These are phyloP conservation scores for Ascoidea asiatica DNA, from an alignment of 805 yeast species.

Conservation along the genomic window DNA sequence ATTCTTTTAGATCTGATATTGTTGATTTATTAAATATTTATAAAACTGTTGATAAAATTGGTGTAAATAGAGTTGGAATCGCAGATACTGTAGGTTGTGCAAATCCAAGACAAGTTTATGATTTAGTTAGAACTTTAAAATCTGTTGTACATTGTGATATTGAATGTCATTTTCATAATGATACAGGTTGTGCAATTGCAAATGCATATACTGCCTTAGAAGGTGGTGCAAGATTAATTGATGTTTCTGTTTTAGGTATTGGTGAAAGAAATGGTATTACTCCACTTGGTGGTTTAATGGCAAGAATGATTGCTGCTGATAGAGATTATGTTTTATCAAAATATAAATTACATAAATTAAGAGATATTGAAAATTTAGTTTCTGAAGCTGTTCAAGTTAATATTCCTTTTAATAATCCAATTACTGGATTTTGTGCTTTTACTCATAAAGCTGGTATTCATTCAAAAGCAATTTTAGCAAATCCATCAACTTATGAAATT, in stretches of 20 bases:
- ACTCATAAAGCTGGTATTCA: conserved; percentile 99
- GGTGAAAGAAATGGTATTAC: conserved; percentile 99
- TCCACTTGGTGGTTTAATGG: conserved; percentile 96
- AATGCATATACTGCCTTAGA: conserved; percentile 97
- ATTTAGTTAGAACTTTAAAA: conserved; percentile 84
- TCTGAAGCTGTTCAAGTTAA: conserved; percentile 97
- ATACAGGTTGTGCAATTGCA: conserved; percentile 98
- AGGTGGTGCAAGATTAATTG: conserved; percentile 92
- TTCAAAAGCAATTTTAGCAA: conserved; percentile 96
- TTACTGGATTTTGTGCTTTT: conserved; percentile 98
- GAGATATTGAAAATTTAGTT: conserved; percentile 90
- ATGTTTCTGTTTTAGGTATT: conserved; percentile 91
- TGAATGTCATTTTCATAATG: conserved; percentile 98
- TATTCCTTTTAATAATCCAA: conserved; percentile 96
- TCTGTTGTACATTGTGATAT: conserved; percentile 93
- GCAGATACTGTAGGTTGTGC: conserved; percentile 99
- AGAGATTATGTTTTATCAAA: conserved; percentile 90
- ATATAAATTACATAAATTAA: conserved; percentile 88
- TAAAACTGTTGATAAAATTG: conserved; percentile 92
- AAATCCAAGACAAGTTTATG: conserved; percentile 97
- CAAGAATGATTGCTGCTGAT: conserved; percentile 97
- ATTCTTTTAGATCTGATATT: conserved; percentile 91
- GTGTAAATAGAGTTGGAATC: conserved; percentile 97
- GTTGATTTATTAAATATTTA: conserved; percentile 92
- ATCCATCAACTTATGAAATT: conserved; percentile 98